Conservation (phyloP, 345 rosid genomes). For the Boechera divaricarpa region DNA sequence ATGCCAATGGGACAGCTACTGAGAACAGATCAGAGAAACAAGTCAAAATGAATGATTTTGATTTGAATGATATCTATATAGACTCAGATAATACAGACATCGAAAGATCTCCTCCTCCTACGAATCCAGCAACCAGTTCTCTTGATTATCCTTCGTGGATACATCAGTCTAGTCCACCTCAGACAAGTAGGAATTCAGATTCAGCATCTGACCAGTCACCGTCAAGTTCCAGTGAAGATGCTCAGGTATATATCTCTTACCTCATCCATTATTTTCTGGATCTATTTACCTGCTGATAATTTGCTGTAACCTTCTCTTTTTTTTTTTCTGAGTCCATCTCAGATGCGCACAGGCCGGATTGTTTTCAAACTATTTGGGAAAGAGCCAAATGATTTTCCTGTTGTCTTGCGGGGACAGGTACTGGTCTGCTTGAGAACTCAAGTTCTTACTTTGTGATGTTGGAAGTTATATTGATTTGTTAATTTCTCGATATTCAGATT, state of each 20-base stretch:
- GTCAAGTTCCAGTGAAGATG: constrained; percentile 90
- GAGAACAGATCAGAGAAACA: constrained; percentile 54
- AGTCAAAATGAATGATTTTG: constrained; percentile 81
- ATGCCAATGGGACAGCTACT: constrained; percentile 48
- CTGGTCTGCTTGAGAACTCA: constrained; percentile 25
- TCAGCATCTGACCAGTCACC: constrained; percentile 98
- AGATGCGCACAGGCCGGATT: constrained; percentile 95
- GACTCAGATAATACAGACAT: constrained; percentile 81
- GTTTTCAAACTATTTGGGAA: constrained; percentile 94
- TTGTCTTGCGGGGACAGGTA: constrained; percentile 88
- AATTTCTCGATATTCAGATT: constrained; percentile 64
- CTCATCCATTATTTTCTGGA: not conserved
- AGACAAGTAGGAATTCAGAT: constrained; percentile 90
- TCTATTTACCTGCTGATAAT: constrained; percentile 26
- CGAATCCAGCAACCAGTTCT: constrained; percentile 65
- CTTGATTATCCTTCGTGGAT: constrained; percentile 87
- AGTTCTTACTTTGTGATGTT: constrained; percentile 19
- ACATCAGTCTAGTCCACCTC: constrained; percentile 97
- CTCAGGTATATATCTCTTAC: constrained; percentile 63
- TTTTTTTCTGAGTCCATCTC: constrained; percentile 32
- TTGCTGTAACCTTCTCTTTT: constrained; percentile 5
- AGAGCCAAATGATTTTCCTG: constrained; percentile 93
- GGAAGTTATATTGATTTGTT: constrained; percentile 31
- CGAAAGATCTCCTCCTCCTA: constrained; percentile 73
- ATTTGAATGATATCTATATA: constrained; percentile 82